These are phyloP conservation scores for Talaromyces pinophilus DNA, from an alignment of 2,329 filamentous ascomycete genomes.

Conservation along the genomic window DNA sequence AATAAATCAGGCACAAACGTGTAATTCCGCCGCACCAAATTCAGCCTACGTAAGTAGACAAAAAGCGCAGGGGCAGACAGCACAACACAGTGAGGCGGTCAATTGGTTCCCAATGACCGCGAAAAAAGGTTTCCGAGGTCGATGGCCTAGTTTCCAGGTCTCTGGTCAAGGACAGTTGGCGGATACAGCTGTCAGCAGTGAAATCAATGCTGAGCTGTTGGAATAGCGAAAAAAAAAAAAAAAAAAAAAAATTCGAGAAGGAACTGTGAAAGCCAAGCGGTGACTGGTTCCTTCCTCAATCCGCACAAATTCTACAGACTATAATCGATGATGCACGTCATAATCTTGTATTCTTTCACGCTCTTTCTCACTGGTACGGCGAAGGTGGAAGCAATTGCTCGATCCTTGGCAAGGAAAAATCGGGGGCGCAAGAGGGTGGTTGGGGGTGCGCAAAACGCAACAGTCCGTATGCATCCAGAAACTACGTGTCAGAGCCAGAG, in stretches of 20 bases:
- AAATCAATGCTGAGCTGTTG: slow-evolving; percentile 8
- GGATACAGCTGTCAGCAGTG: slow-evolving; percentile 13
- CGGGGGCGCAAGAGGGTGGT: slow-evolving; percentile 27
- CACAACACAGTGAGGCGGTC: slow-evolving; percentile 21
- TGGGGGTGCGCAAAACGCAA: slow-evolving; percentile 14
- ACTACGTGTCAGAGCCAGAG: slow-evolving; percentile 34
- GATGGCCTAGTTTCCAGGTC: slow-evolving; percentile 12
- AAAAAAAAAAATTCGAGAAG: slow-evolving; percentile 14
- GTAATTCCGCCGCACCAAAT: slow-evolving; percentile 11
- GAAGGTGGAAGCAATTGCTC: slow-evolving; percentile 20
- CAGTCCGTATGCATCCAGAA: slow-evolving; percentile 24
- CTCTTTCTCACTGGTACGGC: slow-evolving; percentile 17
- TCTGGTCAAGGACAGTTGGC: slow-evolving; percentile 18
- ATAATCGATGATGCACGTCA: slow-evolving; percentile 25
- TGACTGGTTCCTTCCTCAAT: slow-evolving; percentile 12
- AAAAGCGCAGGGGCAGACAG: slow-evolving; percentile 12
- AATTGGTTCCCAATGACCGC: slow-evolving; percentile 22
- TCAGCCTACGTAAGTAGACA: slow-evolving; percentile 20
- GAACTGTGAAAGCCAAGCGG: slow-evolving; percentile 12
- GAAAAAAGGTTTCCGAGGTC: slow-evolving; percentile 2
- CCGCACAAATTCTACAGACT: slow-evolving; percentile 17
- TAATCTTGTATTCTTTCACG: slow-evolving; percentile 15
- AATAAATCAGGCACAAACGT: slow-evolving; percentile 23
- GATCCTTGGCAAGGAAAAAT: slow-evolving; percentile 21
- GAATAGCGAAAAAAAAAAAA: slow-evolving; percentile 11